Evolutionary conservation across 768 basidiomycete species (phyloP), one percentile per base, ranked within the genome.

Genomic region (Pleurotus tuber-regium): DNA sequence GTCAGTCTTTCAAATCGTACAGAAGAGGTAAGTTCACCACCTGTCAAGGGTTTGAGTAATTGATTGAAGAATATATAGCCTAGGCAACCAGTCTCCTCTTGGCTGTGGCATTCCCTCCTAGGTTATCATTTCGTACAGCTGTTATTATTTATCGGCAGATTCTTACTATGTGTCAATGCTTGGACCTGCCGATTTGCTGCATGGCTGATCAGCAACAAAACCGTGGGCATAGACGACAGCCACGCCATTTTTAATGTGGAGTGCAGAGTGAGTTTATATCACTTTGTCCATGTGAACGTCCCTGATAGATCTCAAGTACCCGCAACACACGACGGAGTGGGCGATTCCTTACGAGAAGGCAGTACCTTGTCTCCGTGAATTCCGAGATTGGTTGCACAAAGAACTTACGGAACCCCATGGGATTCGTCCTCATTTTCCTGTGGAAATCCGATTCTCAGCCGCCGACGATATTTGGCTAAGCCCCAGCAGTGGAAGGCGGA

Each of bases 311-410:
- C 16, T 36, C 39, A 12, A 94, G 92, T 92, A 87, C 67, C 84
- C 83, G 1, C 94, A 98, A 67, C 87, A 93, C 67, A 98, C 97
- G 2, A 92, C 91, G 9, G 97, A 99, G 69, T 96, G 93, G 86
- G 91, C 92, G 4, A 77, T 99, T 30, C 92, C 95, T 4, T 85
- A 86, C 57, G 71, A 78, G 38, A 69, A 81, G 47, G 78, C 92
- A 2, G 69, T 70, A 49, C 72, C 77, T 1, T 93, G 89, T 59
- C 76, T 99, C 44, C 68, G 68, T 28, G 89, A 86, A 54, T 72
- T 98, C 52, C 77, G 80, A 53, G 64, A 69, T 2, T 96, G 89
- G 87, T 68, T 96, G 19, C 74, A 80, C 24, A 63, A 70, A 33
- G 90, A 98, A 66, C 74, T 76, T 52, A 64, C 71, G 26, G 77